phyloP scores from a whole-genome alignment of 2,329 filamentous ascomycete species.

The Cladorrhinum sp. region DNA sequence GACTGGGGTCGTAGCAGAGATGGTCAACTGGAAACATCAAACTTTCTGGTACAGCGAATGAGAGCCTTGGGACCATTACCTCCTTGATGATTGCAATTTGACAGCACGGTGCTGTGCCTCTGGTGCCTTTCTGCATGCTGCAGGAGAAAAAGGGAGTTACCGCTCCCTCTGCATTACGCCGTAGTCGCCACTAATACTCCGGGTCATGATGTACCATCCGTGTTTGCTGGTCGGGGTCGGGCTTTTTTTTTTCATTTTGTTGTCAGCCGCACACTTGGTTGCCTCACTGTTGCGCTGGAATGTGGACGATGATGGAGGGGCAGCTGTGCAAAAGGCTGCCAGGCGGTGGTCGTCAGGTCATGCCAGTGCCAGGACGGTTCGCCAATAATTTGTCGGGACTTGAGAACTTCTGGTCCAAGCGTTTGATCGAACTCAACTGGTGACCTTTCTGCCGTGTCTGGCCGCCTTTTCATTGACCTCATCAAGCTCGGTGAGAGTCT shows the following conservation, averaged over 20 bases:
- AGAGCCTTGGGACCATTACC: constrained; percentile 6
- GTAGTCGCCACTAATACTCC: background rate
- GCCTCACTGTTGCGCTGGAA: background rate
- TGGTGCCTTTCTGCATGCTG: constrained; percentile 3
- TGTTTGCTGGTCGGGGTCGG: background rate
- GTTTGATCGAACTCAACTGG: background rate
- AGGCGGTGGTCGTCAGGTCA: background rate
- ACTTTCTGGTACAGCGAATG: constrained; percentile 11
- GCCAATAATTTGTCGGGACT: background rate
- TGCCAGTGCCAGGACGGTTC: background rate
- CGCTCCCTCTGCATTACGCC: background rate
- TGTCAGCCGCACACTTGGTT: constrained; percentile 5
- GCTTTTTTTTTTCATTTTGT: background rate
- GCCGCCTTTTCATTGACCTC: constrained; percentile 20
- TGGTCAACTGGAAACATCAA: constrained; percentile 13
- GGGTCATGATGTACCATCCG: background rate
- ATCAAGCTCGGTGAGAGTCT: constrained; percentile 7
- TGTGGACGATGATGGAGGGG: background rate
- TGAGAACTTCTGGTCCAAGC: constrained; percentile 6
- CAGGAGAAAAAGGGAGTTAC: constrained; percentile 1
- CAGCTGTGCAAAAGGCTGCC: background rate
- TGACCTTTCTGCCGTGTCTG: constrained; percentile 15
- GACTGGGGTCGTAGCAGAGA: background rate
- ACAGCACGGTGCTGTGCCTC: background rate
- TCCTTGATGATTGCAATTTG: background rate